Conservation (phyloP, 106 monocot species). For the Ottelia alismoides region DNA sequence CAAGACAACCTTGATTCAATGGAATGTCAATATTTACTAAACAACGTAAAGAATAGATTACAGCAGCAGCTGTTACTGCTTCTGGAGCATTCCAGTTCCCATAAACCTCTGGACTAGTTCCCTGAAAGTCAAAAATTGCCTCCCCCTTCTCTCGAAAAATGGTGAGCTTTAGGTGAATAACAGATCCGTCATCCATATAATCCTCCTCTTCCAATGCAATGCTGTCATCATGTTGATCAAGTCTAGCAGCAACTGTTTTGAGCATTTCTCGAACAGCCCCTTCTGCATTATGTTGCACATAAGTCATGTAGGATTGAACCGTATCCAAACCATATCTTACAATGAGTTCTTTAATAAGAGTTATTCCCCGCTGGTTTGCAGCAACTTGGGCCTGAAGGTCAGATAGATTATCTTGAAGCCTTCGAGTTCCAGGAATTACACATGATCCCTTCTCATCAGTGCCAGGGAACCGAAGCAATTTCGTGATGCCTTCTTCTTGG, state of each 20-base stretch:
- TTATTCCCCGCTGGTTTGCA: constrained; percentile 88
- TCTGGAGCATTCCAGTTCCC: constrained; percentile 95
- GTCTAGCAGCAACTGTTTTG: constrained; percentile 40
- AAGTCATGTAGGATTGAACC: constrained; percentile 78
- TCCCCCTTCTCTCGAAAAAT: constrained; percentile 61
- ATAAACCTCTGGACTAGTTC: constrained; percentile 84
- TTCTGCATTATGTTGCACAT: constrained; percentile 91
- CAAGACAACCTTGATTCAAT: constrained; percentile 86
- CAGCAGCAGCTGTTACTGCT: constrained; percentile 85
- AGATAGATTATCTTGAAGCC: constrained; percentile 81
- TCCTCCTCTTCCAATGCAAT: constrained; percentile 65
- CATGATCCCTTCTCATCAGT: constrained; percentile 22
- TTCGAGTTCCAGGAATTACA: constrained; percentile 72
- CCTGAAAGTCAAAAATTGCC: constrained; percentile 70
- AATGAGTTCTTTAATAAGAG: constrained; percentile 87
- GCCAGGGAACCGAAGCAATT: constrained; percentile 35
- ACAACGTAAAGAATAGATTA: constrained; percentile 81
- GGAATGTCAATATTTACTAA: constrained; percentile 86
- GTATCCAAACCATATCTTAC: constrained; percentile 53
- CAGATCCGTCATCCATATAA: constrained; percentile 93
- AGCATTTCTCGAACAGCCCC: constrained; percentile 91
- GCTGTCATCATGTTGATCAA: constrained; percentile 28
- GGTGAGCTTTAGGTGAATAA: constrained; percentile 60
- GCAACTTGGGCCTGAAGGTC: constrained; percentile 89
- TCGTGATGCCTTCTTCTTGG: constrained; percentile 64